Evolutionary conservation across 805 yeast genomes (phyloP).

Genomic region (Nakazawaea pomicola): DNA sequence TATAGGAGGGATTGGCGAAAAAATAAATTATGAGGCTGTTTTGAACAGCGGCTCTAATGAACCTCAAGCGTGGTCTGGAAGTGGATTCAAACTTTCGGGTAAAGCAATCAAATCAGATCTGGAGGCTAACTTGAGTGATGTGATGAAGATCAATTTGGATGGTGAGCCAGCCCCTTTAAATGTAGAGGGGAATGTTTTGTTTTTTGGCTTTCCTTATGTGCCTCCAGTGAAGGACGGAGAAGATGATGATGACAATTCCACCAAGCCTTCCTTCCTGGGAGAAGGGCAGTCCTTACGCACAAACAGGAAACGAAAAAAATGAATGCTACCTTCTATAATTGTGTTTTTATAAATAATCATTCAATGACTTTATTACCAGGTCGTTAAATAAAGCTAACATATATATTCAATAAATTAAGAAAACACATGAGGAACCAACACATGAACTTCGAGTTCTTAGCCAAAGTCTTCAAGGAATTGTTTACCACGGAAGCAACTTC

Average conservation of each 20-base stretch:
- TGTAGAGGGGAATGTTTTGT: constrained; percentile 80
- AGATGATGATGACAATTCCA: constrained; percentile 22
- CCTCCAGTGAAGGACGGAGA: constrained; percentile 38
- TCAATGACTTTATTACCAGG: too few species aligned
- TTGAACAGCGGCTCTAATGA: constrained; percentile 34
- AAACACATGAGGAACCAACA: too few species aligned
- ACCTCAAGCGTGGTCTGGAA: constrained; percentile 42
- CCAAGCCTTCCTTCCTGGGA: constrained; percentile 43
- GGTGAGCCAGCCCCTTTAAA: constrained; percentile 69
- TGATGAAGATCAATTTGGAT: constrained; percentile 42
- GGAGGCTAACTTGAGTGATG: constrained; percentile 23
- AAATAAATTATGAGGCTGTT: constrained; percentile 59
- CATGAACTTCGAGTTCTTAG: too few species aligned
- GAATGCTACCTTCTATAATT: not conserved
- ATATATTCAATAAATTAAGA: too few species aligned
- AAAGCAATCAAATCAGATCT: constrained; percentile 27
- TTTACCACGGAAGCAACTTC: too few species aligned
- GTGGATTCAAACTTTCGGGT: constrained; percentile 72
- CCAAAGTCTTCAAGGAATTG: too few species aligned
- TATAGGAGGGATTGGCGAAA: constrained; percentile 40
- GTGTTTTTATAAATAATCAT: not conserved
- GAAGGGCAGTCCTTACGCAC: constrained; percentile 74
- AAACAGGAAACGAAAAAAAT: constrained; percentile 29
- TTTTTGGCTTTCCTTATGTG: constrained; percentile 85
- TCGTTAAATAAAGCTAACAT: too few species aligned